Percentiles rank a stretch among this genome's conserved stretches.
Evolutionary conservation across 176 grass and related monocot genomes (phyloP).

Genomic region (Microstegium vimineum): DNA sequence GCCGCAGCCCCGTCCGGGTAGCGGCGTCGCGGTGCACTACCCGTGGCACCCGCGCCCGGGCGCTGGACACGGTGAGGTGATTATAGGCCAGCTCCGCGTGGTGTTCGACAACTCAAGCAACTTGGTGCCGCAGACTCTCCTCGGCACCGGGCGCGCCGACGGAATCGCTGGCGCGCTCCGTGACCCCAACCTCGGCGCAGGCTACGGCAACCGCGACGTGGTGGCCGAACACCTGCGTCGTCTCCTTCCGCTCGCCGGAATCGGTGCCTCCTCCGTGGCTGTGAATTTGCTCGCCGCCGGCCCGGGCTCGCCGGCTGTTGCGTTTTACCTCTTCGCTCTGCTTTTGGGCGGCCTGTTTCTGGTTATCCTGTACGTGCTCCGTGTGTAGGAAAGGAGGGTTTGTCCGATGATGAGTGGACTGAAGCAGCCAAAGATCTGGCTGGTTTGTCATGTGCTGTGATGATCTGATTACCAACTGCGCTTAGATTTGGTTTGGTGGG

Average conservation of each 20-base stretch:
- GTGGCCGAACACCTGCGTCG: neutral
- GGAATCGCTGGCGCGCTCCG: neutral
- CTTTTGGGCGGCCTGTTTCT: neutral
- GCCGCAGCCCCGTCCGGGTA: no score
- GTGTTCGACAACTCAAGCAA: neutral
- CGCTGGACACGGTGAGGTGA: no score
- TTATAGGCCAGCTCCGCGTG: neutral
- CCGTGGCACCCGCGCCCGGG: no score
- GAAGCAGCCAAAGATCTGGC: no score
- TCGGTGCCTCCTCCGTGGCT: neutral
- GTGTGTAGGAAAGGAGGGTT: neutral
- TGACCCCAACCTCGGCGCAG: neutral
- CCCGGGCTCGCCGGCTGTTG: no score
- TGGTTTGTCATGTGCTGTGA: no score
- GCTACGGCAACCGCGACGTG: no score
- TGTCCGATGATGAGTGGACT: neutral
- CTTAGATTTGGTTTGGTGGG: no score
- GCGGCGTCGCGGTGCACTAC: no score
- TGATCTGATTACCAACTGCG: no score
- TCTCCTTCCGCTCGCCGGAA: neutral
- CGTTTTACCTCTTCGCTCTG: fast-evolving
- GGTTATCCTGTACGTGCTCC: neutral
- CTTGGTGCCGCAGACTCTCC: neutral
- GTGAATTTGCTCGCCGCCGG: neutral
- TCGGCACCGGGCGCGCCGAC: neutral